Evolutionary conservation across 306 rosid species (phyloP).

Genomic region (Malus sieversii): DNA sequence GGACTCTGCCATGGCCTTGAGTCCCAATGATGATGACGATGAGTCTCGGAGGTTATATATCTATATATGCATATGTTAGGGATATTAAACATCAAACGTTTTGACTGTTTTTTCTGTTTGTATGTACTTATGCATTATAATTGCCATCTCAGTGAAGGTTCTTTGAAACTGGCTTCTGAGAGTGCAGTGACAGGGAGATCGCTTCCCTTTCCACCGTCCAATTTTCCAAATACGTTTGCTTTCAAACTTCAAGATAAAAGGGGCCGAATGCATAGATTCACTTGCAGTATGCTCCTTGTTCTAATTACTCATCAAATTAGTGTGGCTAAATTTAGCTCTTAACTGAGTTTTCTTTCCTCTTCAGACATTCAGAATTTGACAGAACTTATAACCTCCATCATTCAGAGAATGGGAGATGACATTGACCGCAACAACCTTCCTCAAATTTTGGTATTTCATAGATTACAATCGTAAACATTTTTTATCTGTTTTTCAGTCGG

Average conservation of each 20-base stretch:
- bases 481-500: slow-evolving; percentile 2
- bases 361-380: slow-evolving; percentile 69
- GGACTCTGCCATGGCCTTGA: slow-evolving; percentile 91
- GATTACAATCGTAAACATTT: background rate
- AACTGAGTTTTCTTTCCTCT: slow-evolving; percentile 26
- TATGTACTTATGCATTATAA: slow-evolving; percentile 18
- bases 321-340: background rate
- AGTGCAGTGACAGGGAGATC: slow-evolving; percentile 62
- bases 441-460: slow-evolving; percentile 64
- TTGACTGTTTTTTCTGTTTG: background rate
- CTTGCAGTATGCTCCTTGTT: slow-evolving; percentile 55
- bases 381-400: slow-evolving; percentile 64
- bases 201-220: slow-evolving; percentile 24
- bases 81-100: background rate
- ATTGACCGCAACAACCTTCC: slow-evolving; percentile 65
- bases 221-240: slow-evolving; percentile 40
- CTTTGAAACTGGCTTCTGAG: slow-evolving; percentile 68
- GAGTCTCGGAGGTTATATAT: slow-evolving; percentile 59
- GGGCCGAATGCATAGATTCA: slow-evolving; percentile 79
- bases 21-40: slow-evolving; percentile 59
- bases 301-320: background rate
- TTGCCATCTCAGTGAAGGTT: slow-evolving; percentile 54
- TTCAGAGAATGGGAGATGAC: slow-evolving; percentile 75
- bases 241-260: slow-evolving; percentile 72
- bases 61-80: background rate